A percentile compares a stretch with the other conserved stretches of the same genome.
Evolutionary conservation across 441 rosid species (phyloP).

Genomic region (Euphorbia celastroides): DNA sequence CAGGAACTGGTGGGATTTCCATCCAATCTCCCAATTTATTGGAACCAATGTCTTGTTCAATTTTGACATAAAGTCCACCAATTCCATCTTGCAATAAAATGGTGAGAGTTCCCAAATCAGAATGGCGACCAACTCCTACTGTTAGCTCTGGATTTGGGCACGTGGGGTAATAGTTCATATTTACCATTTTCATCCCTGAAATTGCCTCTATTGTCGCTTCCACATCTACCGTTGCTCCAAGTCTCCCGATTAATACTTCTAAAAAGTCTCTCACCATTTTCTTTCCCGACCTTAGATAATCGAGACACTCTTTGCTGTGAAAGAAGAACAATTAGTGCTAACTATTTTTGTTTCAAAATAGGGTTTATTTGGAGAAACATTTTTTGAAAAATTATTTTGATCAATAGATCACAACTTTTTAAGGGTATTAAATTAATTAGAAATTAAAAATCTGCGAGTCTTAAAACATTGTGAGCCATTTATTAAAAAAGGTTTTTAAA

Average conservation of each 20-base stretch:
- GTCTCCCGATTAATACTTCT: slow-evolving; percentile 30
- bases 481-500: too few relatives aligned
- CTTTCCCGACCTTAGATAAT: slow-evolving; percentile 34
- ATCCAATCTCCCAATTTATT: slow-evolving; percentile 37
- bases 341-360: too few relatives aligned
- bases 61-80: slow-evolving; percentile 55
- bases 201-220: slow-evolving; percentile 32
- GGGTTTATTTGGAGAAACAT: too few relatives aligned
- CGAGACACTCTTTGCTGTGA: slow-evolving; percentile 40
- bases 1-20: slow-evolving; percentile 41
- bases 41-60: slow-evolving; percentile 23
- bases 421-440: too few relatives aligned
- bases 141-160: slow-evolving; percentile 61
- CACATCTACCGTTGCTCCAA: slow-evolving; percentile 37
- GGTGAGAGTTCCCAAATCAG: slow-evolving; percentile 46
- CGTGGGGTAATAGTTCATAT: slow-evolving; percentile 58
- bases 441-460: too few relatives aligned
- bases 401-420: too few relatives aligned
- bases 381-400: too few relatives aligned
- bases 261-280: slow-evolving; percentile 39
- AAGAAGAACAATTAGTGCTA: neutral
- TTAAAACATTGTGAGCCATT: too few relatives aligned
- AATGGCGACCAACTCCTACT: slow-evolving; percentile 56
- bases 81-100: slow-evolving; percentile 53
- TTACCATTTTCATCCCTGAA: slow-evolving; percentile 39